A percentile compares a stretch with the other conserved stretches of the same genome.
These are phyloP conservation scores for Cylindrodendrum hubeiense DNA, from an alignment of 2,329 filamentous ascomycete species.

Conservation along the genomic window DNA sequence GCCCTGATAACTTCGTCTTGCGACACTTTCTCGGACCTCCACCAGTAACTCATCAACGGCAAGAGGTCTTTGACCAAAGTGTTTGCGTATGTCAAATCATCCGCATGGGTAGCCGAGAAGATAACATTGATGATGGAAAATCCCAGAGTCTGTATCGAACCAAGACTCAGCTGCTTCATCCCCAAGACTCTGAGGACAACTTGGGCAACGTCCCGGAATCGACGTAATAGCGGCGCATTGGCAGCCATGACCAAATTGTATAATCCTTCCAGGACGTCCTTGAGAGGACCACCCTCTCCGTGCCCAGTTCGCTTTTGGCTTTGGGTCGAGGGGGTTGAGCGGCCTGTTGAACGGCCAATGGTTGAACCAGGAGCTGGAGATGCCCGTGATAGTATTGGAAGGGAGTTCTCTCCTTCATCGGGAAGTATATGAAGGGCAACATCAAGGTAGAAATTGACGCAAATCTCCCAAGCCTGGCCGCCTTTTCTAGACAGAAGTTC, in stretches of 20 bases:
- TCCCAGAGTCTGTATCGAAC: constrained; percentile 76
- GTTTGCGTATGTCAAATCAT: constrained; percentile 74
- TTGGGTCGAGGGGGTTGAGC: constrained; percentile 47
- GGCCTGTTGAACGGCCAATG: constrained; percentile 43
- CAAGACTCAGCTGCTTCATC: constrained; percentile 67
- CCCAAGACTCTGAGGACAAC: constrained; percentile 72
- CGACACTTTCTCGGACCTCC: constrained; percentile 77
- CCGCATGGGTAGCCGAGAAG: constrained; percentile 73
- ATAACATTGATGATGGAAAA: constrained; percentile 83
- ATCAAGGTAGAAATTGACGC: constrained; percentile 78
- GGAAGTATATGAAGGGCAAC: constrained; percentile 65
- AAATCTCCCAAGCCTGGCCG: constrained; percentile 74
- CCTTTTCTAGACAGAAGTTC: constrained; percentile 77
- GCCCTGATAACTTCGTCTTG: constrained; percentile 71
- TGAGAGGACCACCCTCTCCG: constrained; percentile 49
- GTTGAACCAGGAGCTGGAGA: constrained; percentile 59
- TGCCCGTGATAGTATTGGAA: constrained; percentile 51
- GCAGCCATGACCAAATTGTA: constrained; percentile 72
- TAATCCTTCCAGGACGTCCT: constrained; percentile 70
- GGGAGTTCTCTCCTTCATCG: constrained; percentile 54
- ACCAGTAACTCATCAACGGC: constrained; percentile 80
- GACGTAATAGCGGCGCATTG: constrained; percentile 74
- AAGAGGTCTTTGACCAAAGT: constrained; percentile 72
- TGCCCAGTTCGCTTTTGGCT: constrained; percentile 45
- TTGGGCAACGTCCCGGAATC: constrained; percentile 67